phyloP scores from a whole-genome alignment of 176 grass and related monocot genomes.

The Aegilops longissima region DNA sequence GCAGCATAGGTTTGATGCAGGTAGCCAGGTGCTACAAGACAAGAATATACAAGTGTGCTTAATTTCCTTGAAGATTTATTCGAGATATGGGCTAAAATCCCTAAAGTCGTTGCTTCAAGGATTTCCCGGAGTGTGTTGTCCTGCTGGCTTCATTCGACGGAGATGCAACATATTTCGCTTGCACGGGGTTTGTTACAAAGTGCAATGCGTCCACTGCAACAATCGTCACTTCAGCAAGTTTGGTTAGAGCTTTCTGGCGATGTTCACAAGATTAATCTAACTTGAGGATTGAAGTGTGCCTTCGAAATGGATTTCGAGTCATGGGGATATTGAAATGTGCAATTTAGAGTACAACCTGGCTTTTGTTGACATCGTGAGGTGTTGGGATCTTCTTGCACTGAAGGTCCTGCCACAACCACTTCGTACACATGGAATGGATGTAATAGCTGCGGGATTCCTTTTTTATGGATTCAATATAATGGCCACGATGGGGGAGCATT shows the following conservation, averaged over 20 bases:
- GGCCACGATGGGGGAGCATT: too few relatives aligned
- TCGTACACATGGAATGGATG: not conserved
- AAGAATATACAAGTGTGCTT: not conserved
- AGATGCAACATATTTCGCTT: not conserved
- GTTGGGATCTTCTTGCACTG: not conserved
- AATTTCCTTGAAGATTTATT: not conserved
- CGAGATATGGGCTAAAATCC: not conserved
- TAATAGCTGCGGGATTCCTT: too few relatives aligned
- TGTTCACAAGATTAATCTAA: not conserved
- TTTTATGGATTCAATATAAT: too few relatives aligned
- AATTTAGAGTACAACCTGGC: not conserved
- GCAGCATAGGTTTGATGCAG: not conserved
- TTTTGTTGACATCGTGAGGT: not conserved
- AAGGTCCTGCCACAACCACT: too few relatives aligned
- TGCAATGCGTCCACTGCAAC: not conserved
- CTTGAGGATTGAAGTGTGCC: not conserved
- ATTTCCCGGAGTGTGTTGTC: not conserved
- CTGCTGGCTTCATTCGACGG: not conserved
- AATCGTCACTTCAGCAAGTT: not conserved
- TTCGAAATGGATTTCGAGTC: not conserved
- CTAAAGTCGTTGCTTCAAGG: not conserved
- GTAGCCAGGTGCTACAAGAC: not conserved
- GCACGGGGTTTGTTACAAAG: not conserved
- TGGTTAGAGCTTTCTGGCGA: not conserved
- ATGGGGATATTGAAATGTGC: not conserved